A percentile compares a stretch with the other conserved stretches of the same genome.
Conservation (phyloP, 1,139 yeast genomes). For the Blastobotrys malaysiensis region DNA sequence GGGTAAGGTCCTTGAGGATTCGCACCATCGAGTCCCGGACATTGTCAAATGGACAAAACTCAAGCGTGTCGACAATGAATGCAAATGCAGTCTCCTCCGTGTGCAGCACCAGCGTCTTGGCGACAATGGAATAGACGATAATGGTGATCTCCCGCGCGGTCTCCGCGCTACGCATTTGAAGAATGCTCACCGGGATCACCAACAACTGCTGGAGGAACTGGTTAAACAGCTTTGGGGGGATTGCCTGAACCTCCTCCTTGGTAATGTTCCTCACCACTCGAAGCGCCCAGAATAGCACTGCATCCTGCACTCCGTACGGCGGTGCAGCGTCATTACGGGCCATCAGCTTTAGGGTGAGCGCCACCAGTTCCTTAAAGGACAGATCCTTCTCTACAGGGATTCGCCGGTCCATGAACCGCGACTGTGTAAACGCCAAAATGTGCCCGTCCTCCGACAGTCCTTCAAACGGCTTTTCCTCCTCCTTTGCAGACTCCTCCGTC, state of each 20-base stretch:
- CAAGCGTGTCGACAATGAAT: conserved; percentile 60
- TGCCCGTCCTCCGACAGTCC: conserved; percentile 31
- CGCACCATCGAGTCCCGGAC: conserved; percentile 57
- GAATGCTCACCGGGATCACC: conserved; percentile 20
- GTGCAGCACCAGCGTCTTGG: conserved; percentile 43
- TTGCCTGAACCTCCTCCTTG: conserved; percentile 26
- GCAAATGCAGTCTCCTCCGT: conserved; percentile 54
- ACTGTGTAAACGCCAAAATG: conserved; percentile 31
- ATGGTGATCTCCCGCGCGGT: conserved; percentile 25
- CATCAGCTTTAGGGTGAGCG: conserved; percentile 21
- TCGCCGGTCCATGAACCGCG: conserved; percentile 26
- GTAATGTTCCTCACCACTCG: conserved; percentile 34
- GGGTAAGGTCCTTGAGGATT: conserved; percentile 55
- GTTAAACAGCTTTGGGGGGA: conserved; percentile 27
- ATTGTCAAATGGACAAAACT: conserved; percentile 60
- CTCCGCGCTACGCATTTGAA: conserved; percentile 29
- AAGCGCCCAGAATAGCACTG: conserved; percentile 41
- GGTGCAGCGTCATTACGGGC: conserved; percentile 31
- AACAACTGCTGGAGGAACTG: conserved; percentile 45
- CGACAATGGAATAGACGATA: conserved; percentile 29
- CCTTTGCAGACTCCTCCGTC: conserved; percentile 7
- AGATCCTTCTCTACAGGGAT: conserved; percentile 12
- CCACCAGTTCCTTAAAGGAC: conserved; percentile 22
- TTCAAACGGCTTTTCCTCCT: conserved; percentile 16
- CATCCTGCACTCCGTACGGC: conserved; percentile 37